Base-by-base conservation (phyloP, 2,329 filamentous ascomycete genomes). In the Ophiosphaerella herpotricha region DNA sequence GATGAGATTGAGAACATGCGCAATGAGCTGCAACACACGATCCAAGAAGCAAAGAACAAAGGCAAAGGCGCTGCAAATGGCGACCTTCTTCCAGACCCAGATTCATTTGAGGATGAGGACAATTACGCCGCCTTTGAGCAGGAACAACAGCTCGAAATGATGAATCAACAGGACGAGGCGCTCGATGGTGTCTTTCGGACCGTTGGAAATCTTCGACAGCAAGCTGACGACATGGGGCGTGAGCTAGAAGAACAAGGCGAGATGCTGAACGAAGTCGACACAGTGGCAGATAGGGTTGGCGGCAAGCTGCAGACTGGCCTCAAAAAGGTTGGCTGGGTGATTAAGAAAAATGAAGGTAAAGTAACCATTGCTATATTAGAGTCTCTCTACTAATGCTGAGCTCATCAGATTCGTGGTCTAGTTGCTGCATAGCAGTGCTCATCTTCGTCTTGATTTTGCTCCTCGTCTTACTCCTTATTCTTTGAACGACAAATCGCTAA, bases 161-260 rank as follows among this genome's bases (percentile, higher is more conserved):
- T 99, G 88, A 85, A 88, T 60, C 91, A 97, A 74, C 94, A 99
- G 78, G 94, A 99, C 71, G 82, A 92, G 75, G 89, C 94, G 64
- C 81, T 99, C 1, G 93, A 97, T 70, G 90, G 89, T 13, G 93
- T 99, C 39, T 96, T 95, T 70, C 85, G 87, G 60, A 97, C 93
- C 1, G 94, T 99, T 21, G 93, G 92, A 2, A 97, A 91, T 70
- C 76, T 99, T 68, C 81, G 93, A 48, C 82, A 88, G 68, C 94
- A 97, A 80, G 95, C 94, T 1, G 87, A 95, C 74, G 90, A 91
- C 63, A 99, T 99, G 93, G 93, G 94, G 1, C 81, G 93, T 49
- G 94, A 99, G 78, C 80, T 99, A 39, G 95, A 97, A 75, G 94
- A 99, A 77, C 94, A 99, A 80, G 83, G 82, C 18, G 90, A 91